Base-by-base conservation (phyloP, 495 filamentous ascomycete species). In the Aspergillus kassunensis region DNA sequence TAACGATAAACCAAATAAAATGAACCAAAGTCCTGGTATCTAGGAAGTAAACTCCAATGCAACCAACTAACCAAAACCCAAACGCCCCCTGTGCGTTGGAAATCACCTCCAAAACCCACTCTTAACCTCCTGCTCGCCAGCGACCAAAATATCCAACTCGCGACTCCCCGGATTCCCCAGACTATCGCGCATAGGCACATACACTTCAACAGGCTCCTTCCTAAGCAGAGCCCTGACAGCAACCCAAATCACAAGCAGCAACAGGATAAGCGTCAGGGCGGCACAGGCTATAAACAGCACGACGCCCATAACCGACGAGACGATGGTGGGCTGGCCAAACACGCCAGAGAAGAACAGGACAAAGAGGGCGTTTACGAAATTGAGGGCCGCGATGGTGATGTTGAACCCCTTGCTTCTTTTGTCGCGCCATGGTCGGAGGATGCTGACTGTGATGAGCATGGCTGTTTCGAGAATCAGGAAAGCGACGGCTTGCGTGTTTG, bases 341-440 rank as follows among this genome's bases (percentile, higher is more conserved):
- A 95, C 78, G 46, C 83, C 78, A 11, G 83, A 88, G 69, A 91
- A 92, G 35, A 95, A 75, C 21, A 95, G 71, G 4, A 92, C 74
- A 72, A 92, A 91, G 67, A 95, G 81, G 52, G 83, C 79, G 65
- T 95, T 95, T 63, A 96, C 62, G 64, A 97, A 93, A 72, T 97
- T 97, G 63, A 96, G 74, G 25, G 79, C 84, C 49, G 81, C 84
- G 60, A 98, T 96, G 45, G 91, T 78, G 58, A 98, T 95, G 74
- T 97, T 97, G 81, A 91, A 93, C 35, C 84, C 81, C 65, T 98
- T 97, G 54, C 91, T 96, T 71, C 90, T 92, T 82, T 95, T 97
- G 77, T 98, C 92, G 93, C 97, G 96, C 83, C 89, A 98, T 6
- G 93, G 93, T 29, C 89, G 84, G 56, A 96, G 73, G 36, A 95